Evolutionary conservation across 352 stramenopile species (phyloP), one percentile per base, ranked within the genome.

Genomic region (Pythium periplocum): DNA sequence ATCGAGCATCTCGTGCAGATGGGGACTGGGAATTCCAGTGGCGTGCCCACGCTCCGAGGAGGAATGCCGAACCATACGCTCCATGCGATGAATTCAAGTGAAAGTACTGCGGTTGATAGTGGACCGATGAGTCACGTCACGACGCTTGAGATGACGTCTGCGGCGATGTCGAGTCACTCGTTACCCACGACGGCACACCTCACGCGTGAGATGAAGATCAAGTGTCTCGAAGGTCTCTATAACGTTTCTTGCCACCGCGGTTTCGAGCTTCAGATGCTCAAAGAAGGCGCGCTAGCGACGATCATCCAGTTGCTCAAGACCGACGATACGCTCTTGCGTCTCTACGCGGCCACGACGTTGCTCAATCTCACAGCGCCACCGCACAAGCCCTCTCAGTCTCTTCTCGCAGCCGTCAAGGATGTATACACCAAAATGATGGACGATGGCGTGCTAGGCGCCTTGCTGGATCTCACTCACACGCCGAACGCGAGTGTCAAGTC

Each of bases 341-440:
- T 90, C 39, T 90, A 82, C 30, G 68, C 76, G 10, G 66, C 77
- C 1, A 79, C 83, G n/a, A 86, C 86, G 45, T 68, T 96, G 17
- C 62, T 86, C 34, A 96, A 96, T 45, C 65, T 93, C 42, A 83
- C 78, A 4, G 57, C 54, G n/a, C 31, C 57, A 35, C 42, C n/a
- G 34, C 32, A 41, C 41, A 31, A 17, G 35, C 32, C 43, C 17
- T 37, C 34, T 4, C 39, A 57, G 8, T 40, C 38, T 30, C 38
- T 42, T 46, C 52, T 41, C 37, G 49, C 62, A 33, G 70, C 68
- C 4, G 45, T 57, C 4, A 73, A 63, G 45, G 78, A 87, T 45
- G 39, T 89, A 39, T 87, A 87, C 55, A 43, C 64, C 3, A 77
- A 79, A 26, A 79, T 94, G 71, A 70, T 92, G n/a, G 80, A 92